Evolutionary conservation across 805 yeast species (phyloP), one percentile per base, ranked within the genome.

Genomic region (Saccharomycopsis guyanensis): DNA sequence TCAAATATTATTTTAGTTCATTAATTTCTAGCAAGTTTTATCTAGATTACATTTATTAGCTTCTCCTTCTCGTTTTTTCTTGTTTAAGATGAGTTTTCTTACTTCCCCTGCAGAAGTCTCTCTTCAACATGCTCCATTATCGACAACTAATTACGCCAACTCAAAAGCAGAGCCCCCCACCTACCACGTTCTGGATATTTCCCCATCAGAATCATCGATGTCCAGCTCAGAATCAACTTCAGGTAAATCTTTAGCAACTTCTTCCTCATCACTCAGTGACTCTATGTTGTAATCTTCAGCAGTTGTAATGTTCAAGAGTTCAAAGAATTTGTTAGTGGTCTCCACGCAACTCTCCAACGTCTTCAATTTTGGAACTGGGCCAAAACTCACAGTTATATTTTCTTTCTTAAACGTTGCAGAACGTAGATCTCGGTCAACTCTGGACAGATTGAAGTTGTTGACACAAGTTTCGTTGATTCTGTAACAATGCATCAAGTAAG

Each of bases 401-500:
- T 33, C 37, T 12, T 15, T 18, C 16, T 38, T 38, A 7, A n/a
- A 15, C 18, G 18, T 16, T 7, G 19, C 32, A 22, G 7, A 20
- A 31, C 34, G 39, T 7, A 49, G 33, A 18, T 41, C 46, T 22
- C 29, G 34, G 16, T 42, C 53, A 12, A 46, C 50, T 19, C 38
- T 38, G 15, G 40, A 19, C 7, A 38, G 42, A 40, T 38, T 46
- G 32, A 50, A 50, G 2, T 13, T 35, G 36, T 39, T 39, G 33
- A 50, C 25, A 8, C 34, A 31, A 13, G 23, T 12, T n/a, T 23
- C 42, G 13, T 25, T 10, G 10, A 50, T 45, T 8, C 27, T 8
- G 31, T 36, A 50, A n/a, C 41, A 13, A 7, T 33, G 16, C 35
- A 43, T 31, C 16, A 47, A 23, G 20, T 31, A 39, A 19, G 32